Percentiles rank a stretch among this genome's conserved stretches.
phyloP scores from a whole-genome alignment of 2,329 filamentous ascomycete genomes.

The Whalleya microplaca region DNA sequence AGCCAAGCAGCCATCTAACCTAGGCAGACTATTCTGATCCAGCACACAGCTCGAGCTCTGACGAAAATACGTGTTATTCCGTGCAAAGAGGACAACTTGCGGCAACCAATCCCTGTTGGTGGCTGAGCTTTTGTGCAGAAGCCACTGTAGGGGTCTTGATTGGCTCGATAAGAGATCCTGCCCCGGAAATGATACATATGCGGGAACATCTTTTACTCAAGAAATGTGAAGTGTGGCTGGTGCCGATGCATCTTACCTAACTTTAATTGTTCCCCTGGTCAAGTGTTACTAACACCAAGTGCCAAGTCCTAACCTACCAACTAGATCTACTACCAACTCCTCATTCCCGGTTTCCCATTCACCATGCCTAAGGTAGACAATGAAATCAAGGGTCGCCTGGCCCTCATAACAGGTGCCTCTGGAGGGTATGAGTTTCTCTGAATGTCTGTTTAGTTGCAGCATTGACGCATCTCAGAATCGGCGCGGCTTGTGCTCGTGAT shows the following conservation, averaged over 20 bases:
- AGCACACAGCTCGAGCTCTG: conserved; percentile 28
- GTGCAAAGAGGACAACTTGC: conserved; percentile 35
- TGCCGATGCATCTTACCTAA: not conserved
- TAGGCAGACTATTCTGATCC: conserved; percentile 20
- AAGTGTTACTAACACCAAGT: too few relatives aligned
- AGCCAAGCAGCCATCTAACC: conserved; percentile 17
- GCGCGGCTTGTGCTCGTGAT: conserved; percentile 38
- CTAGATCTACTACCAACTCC: not conserved
- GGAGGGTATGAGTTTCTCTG: conserved; percentile 31
- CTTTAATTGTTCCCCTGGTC: not conserved
- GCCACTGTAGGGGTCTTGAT: conserved; percentile 35
- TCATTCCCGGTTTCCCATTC: not conserved
- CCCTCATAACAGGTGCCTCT: conserved; percentile 41
- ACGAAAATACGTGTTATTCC: conserved; percentile 14
- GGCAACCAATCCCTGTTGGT: conserved; percentile 23
- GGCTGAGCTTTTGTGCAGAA: conserved; percentile 25
- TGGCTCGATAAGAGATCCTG: conserved; percentile 29
- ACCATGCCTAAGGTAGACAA: conserved; percentile 38
- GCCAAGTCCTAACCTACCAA: too few relatives aligned
- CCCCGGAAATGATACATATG: conserved; percentile 18
- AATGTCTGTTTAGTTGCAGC: conserved; percentile 2
- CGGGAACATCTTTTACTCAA: conserved; percentile 14
- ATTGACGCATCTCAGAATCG: conserved; percentile 34
- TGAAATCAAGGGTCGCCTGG: conserved; percentile 38
- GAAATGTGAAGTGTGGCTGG: conserved; percentile 9